Percentiles rank a stretch among this genome's conserved stretches.
Conservation (phyloP, 176 grass and related monocot genomes). For the Alloteropsis semialata region DNA sequence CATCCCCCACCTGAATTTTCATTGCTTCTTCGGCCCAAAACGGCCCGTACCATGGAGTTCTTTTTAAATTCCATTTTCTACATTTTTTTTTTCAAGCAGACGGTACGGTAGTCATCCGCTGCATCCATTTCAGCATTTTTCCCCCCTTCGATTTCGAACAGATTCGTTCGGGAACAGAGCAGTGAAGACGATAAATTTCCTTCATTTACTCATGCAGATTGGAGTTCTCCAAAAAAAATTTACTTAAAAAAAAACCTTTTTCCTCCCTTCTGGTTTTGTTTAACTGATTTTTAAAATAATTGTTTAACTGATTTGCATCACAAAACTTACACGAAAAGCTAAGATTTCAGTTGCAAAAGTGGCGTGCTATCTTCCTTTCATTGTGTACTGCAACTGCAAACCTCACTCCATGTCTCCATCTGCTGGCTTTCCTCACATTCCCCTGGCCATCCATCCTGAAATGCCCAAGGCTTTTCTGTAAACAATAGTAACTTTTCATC, state of each 20-base stretch:
- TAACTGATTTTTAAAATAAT: no score
- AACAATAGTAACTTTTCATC: neutral
- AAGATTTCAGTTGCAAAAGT: neutral
- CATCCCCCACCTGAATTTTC: no score
- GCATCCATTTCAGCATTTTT: neutral
- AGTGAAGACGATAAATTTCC: neutral
- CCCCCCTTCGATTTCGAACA: neutral
- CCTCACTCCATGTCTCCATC: neutral
- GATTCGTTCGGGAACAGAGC: neutral
- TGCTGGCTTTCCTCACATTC: conserved; percentile 7
- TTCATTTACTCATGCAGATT: neutral
- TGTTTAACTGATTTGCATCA: neutral
- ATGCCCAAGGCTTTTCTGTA: neutral
- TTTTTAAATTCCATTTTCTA: neutral
- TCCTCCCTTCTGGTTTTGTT: neutral
- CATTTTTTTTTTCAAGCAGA: neutral
- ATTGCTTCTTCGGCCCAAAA: no score
- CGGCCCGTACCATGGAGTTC: neutral
- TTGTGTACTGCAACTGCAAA: neutral
- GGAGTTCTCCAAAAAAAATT: neutral
- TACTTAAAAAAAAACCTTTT: neutral
- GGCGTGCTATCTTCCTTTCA: neutral
- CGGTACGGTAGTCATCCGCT: neutral
- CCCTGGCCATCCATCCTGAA: neutral
- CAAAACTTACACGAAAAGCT: neutral